These are phyloP conservation scores for Diplodia scrobiculata DNA, from an alignment of 2,329 filamentous ascomycete species.

Conservation along the genomic window DNA sequence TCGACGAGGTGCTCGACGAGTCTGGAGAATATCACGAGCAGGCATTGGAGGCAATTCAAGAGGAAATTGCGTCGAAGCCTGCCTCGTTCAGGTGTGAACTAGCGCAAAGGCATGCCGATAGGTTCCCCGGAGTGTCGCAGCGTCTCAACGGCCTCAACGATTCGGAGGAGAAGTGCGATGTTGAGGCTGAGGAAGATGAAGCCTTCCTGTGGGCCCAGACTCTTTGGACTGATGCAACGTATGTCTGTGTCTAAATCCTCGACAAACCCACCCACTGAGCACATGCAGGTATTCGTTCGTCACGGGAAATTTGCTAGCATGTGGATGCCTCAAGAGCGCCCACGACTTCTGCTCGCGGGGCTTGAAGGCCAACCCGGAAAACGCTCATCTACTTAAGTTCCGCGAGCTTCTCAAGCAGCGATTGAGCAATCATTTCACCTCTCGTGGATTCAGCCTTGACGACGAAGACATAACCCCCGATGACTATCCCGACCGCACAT, in stretches of 20 bases:
- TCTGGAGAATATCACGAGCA: constrained; percentile 79
- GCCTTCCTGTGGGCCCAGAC: constrained; percentile 34
- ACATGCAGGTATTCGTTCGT: constrained; percentile 40
- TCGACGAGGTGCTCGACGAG: constrained; percentile 77
- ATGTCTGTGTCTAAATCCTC: constrained; percentile 20
- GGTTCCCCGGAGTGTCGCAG: constrained; percentile 5
- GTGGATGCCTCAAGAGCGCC: constrained; percentile 70
- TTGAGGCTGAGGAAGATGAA: constrained; percentile 31
- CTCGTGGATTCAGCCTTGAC: constrained; percentile 38
- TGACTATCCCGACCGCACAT: constrained; percentile 67
- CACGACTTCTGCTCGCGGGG: constrained; percentile 66
- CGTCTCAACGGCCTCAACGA: not conserved
- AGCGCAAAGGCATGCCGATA: not conserved
- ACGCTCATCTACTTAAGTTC: constrained; percentile 59
- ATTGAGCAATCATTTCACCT: constrained; percentile 36
- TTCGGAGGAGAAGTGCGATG: not conserved
- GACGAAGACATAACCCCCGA: constrained; percentile 52
- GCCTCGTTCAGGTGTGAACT: not conserved
- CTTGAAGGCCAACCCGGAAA: constrained; percentile 57
- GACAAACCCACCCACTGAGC: constrained; percentile 31
- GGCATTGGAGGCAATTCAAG: constrained; percentile 57
- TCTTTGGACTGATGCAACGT: constrained; percentile 38
- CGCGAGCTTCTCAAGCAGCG: constrained; percentile 53
- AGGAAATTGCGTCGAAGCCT: constrained; percentile 2
- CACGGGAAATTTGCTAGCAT: constrained; percentile 58